Evolutionary conservation across 257 asterid species (phyloP), one percentile per base, ranked within the genome.

Genomic region (Leptodermis oblonga): DNA sequence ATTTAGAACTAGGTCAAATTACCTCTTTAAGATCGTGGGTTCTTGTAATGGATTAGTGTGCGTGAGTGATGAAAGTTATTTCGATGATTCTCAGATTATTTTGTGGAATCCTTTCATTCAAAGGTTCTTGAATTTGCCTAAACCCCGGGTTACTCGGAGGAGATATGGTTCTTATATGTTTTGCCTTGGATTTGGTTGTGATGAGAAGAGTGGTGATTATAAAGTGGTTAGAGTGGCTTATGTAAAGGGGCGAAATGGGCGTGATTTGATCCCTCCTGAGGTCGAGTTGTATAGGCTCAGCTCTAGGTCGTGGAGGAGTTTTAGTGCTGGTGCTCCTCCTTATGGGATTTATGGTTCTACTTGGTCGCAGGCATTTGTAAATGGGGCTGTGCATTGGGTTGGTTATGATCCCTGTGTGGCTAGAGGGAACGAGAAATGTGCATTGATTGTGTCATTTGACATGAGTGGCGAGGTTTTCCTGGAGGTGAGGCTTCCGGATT

Each of bases 321-420:
- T 78, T 23, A 52, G 61, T 23, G 65, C 73, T 4, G 72, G 71
- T 22, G 69, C 51, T 34, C 65, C 81, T 0, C 48, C 25, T 23
- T 68, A 62, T 66, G 74, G 74, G 26, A 70, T 70, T 13, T 70
- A 58, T 22, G 74, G 68, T 17, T 51, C 64, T 51, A 64, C 74
- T 22, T 72, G 78, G 76, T 60, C 68, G 18, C 82, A 79, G 55
- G 80, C 68, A 11, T 60, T 73, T 64, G 42, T 76, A 11, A 56
- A 68, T 48, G 79, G 85, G 15, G 62, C 73, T 34, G 78, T 71
- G 70, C 77, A 83, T 61, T 78, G 86, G 85, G 67, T 56, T 66
- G 83, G 77, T 4, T 78, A 63, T 39, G 78, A 20, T 59, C 68
- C 68, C 1, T 70, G 74, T 60, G 60, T 56, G 22, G 48, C 12